Evolutionary conservation across 1,284 basidiomycete genomes (phyloP), one percentile per base, ranked within the genome.

Genomic region (Marasmius oreades): DNA sequence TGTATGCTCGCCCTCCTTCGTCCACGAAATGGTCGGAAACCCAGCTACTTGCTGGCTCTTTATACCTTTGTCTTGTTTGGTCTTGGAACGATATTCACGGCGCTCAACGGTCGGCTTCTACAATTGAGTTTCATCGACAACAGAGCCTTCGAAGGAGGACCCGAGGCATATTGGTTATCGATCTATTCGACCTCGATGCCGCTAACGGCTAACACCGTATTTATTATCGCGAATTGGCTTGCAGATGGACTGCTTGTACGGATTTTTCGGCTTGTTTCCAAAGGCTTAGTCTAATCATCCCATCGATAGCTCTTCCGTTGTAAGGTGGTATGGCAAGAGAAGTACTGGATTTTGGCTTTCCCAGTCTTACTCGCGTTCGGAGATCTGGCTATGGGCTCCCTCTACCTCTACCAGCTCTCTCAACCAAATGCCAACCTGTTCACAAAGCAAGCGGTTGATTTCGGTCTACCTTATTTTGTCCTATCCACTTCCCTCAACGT

Each of bases 401-500:
- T 68, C 36, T 52, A 60, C 11, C 55, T 68, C 50, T 63, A 59
- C 50, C 63, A 65, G 51, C 42, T 56, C 8, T 62, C 61, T 26
- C 55, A 54, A 10, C 61, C 64, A 1, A 58, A 58, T 14, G 53
- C 62, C 5, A 59, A 58, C 34, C 48, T 69, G 18, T 70, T 61
- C 57, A 63, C 60, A 14, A 48, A 47, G 16, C 44, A 44, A 2
- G 58, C 62, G 1, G 52, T 69, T 39, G 44, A 60, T 37, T 66
- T 64, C 46, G 64, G 59, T 10, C 28, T 66, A 12, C 59, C 69
- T 12, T 74, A 71, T 55, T 70, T 68, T n/a, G 53, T 61, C 1
- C 64, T 76, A 8, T 69, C 75, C 10, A 64, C 73, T 44, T 62
- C 69, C 14, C 63, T 76, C 55, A 78, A 73, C 62, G 62, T 76